phyloP scores from a whole-genome alignment of 306 rosid species.

The Ceratonia siliqua region DNA sequence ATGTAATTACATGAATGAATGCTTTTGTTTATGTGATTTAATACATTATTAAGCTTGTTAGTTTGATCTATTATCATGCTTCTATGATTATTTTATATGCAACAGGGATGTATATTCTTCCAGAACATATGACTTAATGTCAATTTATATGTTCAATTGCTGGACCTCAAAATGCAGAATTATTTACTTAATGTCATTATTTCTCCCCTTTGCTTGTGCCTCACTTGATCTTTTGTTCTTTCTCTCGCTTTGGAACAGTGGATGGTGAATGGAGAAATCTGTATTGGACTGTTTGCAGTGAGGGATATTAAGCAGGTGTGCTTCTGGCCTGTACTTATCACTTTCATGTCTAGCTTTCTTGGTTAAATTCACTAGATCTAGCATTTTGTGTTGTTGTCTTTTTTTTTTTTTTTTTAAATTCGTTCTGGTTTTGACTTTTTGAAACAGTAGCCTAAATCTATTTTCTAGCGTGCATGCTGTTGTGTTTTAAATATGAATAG shows the following conservation, averaged over 20 bases:
- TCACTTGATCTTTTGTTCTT: slow-evolving; percentile 27
- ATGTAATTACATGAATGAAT: not conserved
- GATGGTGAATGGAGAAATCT: slow-evolving; percentile 99
- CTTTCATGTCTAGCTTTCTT: slow-evolving; percentile 27
- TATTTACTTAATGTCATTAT: not conserved
- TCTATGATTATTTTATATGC: not conserved
- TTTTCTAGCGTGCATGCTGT: not conserved
- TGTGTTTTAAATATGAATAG: not conserved
- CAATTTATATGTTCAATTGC: not conserved
- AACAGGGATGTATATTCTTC: not conserved
- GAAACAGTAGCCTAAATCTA: not conserved
- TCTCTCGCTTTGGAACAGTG: slow-evolving; percentile 57
- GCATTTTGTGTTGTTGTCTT: slow-evolving; percentile 1
- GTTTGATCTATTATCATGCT: slow-evolving; percentile 5
- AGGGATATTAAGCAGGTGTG: slow-evolving; percentile 90
- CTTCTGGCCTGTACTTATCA: slow-evolving; percentile 25
- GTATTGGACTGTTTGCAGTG: slow-evolving; percentile 92
- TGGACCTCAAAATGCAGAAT: slow-evolving; percentile 22
- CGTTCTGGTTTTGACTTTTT: slow-evolving; percentile 11
- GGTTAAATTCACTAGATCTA: slow-evolving; percentile 20
- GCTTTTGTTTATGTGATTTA: not conserved
- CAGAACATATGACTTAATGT: slow-evolving; percentile 4
- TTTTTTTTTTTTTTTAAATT: slow-evolving; percentile 5
- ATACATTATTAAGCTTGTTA: not conserved
- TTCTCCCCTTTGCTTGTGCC: not conserved